Conservation (phyloP, 2,329 filamentous ascomycete genomes). For the Mollisia scopiformis region DNA sequence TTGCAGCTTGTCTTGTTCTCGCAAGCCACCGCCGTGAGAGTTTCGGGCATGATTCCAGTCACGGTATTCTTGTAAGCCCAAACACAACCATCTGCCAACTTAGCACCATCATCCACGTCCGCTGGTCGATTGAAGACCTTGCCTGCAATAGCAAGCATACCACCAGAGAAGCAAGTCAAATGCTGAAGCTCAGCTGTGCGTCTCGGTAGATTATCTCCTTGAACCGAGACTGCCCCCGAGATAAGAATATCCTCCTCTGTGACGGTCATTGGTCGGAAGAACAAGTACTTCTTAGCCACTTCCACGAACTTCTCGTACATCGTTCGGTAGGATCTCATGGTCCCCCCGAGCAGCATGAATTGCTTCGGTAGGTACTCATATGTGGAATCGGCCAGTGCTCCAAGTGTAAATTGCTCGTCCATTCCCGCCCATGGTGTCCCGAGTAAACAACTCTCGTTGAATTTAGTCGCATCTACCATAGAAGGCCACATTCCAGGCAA, state of each 20-base stretch:
- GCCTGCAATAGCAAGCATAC: conserved; percentile 70
- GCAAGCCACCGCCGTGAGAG: conserved; percentile 43
- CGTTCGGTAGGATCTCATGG: conserved; percentile 21
- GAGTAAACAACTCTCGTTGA: conserved; percentile 25
- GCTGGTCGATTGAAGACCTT: conserved; percentile 58
- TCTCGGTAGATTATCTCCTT: conserved; percentile 49
- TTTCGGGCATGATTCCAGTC: conserved; percentile 66
- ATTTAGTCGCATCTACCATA: conserved; percentile 50
- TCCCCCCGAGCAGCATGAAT: conserved; percentile 35
- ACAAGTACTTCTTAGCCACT: conserved; percentile 48
- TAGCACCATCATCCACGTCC: conserved; percentile 58
- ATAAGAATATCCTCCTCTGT: conserved; percentile 46
- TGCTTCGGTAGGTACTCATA: conserved; percentile 68
- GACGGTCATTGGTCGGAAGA: conserved; percentile 49
- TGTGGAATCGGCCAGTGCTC: conserved; percentile 59
- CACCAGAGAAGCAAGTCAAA: conserved; percentile 73
- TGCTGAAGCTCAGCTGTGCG: conserved; percentile 55
- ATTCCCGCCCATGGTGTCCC: conserved; percentile 54
- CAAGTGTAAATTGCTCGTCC: conserved; percentile 58
- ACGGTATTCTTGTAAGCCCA: conserved; percentile 62
- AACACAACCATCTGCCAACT: conserved; percentile 65
- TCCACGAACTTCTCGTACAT: conserved; percentile 51
- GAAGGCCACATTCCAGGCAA: conserved; percentile 68
- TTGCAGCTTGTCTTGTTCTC: conserved; percentile 25
- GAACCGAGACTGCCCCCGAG: conserved; percentile 47